These are phyloP conservation scores for Hapsidospora chrysogenum DNA, from an alignment of 495 filamentous ascomycete genomes.

Conservation along the genomic window DNA sequence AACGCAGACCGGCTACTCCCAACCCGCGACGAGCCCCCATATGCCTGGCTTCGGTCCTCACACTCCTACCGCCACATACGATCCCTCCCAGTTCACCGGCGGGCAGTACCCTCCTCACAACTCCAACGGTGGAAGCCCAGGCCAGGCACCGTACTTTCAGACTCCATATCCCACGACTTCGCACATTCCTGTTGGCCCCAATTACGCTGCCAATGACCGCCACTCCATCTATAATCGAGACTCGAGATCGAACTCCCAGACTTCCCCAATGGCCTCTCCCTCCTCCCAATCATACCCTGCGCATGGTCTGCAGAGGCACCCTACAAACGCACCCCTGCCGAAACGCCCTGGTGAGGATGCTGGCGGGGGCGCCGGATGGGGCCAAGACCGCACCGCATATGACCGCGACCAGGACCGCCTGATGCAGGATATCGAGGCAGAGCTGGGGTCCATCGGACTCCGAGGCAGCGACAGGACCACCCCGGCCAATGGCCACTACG, in stretches of 20 bases:
- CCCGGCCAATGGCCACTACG: conserved; percentile 16
- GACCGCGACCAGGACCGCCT: conserved; percentile 30
- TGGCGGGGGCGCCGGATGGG: conserved; percentile 16
- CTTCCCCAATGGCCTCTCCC: conserved; percentile 23
- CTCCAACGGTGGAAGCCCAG: conserved; percentile 13
- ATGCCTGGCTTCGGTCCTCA: conserved; percentile 7
- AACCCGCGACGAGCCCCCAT: neutral
- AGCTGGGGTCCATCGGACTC: conserved; percentile 13
- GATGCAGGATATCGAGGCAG: conserved; percentile 37
- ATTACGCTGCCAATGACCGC: conserved; percentile 23
- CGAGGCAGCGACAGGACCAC: conserved; percentile 8
- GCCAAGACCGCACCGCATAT: conserved; percentile 8
- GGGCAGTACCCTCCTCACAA: conserved; percentile 13
- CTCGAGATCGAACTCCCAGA: conserved; percentile 24
- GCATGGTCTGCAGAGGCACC: conserved; percentile 27
- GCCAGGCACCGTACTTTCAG: conserved; percentile 16
- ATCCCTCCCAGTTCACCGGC: conserved; percentile 8
- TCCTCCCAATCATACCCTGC: conserved; percentile 12
- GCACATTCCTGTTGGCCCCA: conserved; percentile 28
- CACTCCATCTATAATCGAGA: conserved; percentile 21
- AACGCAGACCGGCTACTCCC: conserved; percentile 1
- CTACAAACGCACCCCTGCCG: conserved; percentile 37
- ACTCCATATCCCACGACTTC: conserved; percentile 27
- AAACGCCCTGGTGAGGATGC: conserved; percentile 26
- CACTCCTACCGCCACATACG: conserved; percentile 11